Evolutionary conservation across 2,329 filamentous ascomycete genomes (phyloP), one percentile per base, ranked within the genome.

Genomic region (Orbilia blumenaviensis): DNA sequence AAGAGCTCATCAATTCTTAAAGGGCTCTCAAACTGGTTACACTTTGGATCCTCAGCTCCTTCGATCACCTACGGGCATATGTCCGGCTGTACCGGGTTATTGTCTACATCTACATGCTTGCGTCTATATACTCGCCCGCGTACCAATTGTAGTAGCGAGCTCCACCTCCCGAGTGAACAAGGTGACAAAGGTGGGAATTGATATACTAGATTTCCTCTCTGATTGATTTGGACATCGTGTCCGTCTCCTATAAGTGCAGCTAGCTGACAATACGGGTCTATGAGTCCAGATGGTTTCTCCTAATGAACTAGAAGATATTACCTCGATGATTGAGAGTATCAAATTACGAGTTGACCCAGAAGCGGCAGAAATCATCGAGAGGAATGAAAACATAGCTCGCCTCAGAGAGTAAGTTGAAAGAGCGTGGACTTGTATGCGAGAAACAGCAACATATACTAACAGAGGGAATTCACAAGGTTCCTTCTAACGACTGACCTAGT

Each of bases 301-400:
- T 27, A 58, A 36, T 1, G 21, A 52, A 34, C 41, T 66, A 3
- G 16, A 36, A 12, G n/a, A 69, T 23, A n/a, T 76, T 16, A 3
- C 66, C 8, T 69, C 72, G 1, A 60, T 64, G 38, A 66, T 76
- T 16, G 34, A 69, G 21, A 42, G 42, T 21, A 56, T 76, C 8
- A 66, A 41, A 60, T n/a, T 41, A n/a, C 5, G 72, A 76, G 5
- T 76, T 14, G 64, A 69, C 21, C 66, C 63, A 0, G 66, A 76
- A n/a, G 16, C 72, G 4, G 21, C 29, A 12, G 56, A 66, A 48
- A 69, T 76, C 32, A 64, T 58, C 42, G 72, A 76, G 42, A 76
- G 69, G 10, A 66, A 76, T n/a, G 58, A 56, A 8, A 61, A 21
- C 7, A 16, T 76, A 3, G 27, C 32, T 10, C 18, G 58, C 14